Percentiles rank a stretch among this genome's conserved stretches.
These are phyloP conservation scores for Acer saccharum DNA, from an alignment of 345 rosid species.

Conservation along the genomic window DNA sequence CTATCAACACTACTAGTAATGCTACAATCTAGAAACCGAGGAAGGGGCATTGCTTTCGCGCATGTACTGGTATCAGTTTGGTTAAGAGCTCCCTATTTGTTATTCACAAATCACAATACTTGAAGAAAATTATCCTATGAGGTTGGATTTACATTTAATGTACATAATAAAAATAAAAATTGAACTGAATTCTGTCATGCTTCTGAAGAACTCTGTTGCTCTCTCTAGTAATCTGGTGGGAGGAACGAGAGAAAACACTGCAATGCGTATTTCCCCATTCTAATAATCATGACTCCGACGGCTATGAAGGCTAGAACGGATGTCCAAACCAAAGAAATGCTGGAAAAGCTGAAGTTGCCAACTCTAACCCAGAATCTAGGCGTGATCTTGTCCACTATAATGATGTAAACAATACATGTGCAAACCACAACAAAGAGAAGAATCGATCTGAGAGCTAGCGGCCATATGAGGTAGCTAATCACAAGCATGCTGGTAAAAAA, in stretches of 20 bases:
- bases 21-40: conserved; percentile 20
- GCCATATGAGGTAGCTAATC: background rate
- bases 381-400: conserved; percentile 3
- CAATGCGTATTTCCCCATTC: background rate
- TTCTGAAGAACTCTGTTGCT: too few relatives aligned
- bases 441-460: background rate
- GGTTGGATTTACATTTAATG: too few relatives aligned
- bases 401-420: background rate
- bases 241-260: background rate
- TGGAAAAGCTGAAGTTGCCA: background rate
- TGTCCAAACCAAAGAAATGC: background rate
- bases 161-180: too few relatives aligned
- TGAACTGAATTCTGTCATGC: too few relatives aligned
- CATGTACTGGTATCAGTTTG: conserved; percentile 49
- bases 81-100: conserved; percentile 34
- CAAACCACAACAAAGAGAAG: conserved; percentile 1
- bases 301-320: background rate
- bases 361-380: background rate
- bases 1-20: background rate
- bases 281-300: background rate
- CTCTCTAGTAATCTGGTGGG: background rate
- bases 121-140: too few relatives aligned
- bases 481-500: background rate
- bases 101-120: too few relatives aligned
- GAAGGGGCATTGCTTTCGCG: conserved; percentile 39